Evolutionary conservation across 106 monocot species (phyloP), one percentile per base, ranked within the genome.

Genomic region (Apostasia shenzhenica): DNA sequence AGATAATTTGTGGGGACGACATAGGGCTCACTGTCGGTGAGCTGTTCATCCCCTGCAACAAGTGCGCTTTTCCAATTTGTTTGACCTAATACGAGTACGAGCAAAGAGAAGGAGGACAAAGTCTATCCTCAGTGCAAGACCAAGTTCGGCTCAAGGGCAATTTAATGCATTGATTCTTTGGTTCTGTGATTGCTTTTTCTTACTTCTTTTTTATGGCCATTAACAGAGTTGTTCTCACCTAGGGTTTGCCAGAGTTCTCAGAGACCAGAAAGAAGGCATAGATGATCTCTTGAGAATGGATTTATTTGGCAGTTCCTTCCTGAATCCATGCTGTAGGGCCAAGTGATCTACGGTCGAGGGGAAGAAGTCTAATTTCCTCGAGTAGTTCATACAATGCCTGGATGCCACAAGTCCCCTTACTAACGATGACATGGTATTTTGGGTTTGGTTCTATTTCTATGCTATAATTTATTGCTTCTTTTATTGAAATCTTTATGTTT

Each of bases 51-150:
- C 89, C 93, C 52, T 93, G 93, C 81, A 89, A 89, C 70, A 89
- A 93, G 80, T 93, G 93, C 61, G 93, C 93, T 42, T 93, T 93
- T 72, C 93, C 93, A 1, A 67, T 93, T 13, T 93, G 93, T 71
- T 44, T 66, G n/a, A 86, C 79, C 48, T 93, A 89, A 68, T 93
- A 93, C 37, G 89, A 90, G 73, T 94, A 94, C 62, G 94, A 94
- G 77, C 77, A 90, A 2, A 72, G 82, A 52, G 94, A 94, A 72
- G 94, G 94, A 13, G 90, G 57, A 65, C 94, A 94, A 94, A 82
- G 82, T 87, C 66, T 94, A 90, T 74, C 94, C 94, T 42, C 94
- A 94, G 80, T 94, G 94, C 82, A 94, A 90, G 72, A 94, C 94
- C 58, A 76, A 90, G 54, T 90, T 87, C 65, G 94, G 7, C 90